A percentile compares a stretch with the other conserved stretches of the same genome.
These are phyloP conservation scores for Aspergillus carlsbadensis DNA, from an alignment of 495 filamentous ascomycete species.

Conservation along the genomic window DNA sequence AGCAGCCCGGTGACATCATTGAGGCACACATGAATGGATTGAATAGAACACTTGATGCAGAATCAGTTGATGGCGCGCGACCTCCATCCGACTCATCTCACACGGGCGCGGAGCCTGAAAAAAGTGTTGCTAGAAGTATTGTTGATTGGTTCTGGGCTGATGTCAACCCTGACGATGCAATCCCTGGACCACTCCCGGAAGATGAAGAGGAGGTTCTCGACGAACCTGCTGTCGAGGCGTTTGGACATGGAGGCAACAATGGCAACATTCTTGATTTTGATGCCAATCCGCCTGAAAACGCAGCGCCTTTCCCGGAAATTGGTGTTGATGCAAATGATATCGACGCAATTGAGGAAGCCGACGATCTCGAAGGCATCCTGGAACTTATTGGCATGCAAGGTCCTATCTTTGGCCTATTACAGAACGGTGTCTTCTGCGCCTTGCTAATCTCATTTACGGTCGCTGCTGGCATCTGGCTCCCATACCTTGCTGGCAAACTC, in stretches of 20 bases:
- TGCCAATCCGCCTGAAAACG: constrained; percentile 23
- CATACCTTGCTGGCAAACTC: constrained; percentile 86
- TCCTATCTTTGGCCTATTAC: constrained; percentile 81
- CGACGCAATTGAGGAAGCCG: constrained; percentile 74
- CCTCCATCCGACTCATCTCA: constrained; percentile 6
- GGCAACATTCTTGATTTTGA: constrained; percentile 11
- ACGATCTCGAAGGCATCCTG: constrained; percentile 97
- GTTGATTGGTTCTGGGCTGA: constrained; percentile 68
- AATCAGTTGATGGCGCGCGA: neutral
- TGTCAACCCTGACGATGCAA: constrained; percentile 35
- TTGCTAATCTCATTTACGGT: constrained; percentile 86
- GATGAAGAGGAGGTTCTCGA: constrained; percentile 58
- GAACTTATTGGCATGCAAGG: constrained; percentile 97
- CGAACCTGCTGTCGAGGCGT: constrained; percentile 56
- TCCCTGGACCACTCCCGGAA: constrained; percentile 30
- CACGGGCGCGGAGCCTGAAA: constrained; percentile 8
- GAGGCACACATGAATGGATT: neutral
- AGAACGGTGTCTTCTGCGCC: constrained; percentile 92
- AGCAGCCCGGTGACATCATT: neutral
- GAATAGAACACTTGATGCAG: neutral
- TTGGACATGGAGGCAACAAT: constrained; percentile 53
- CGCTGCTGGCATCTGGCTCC: constrained; percentile 79
- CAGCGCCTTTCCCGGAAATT: constrained; percentile 37
- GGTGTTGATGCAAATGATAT: constrained; percentile 58
- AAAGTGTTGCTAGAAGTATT: constrained; percentile 19